Base-by-base conservation (phyloP, 2,329 filamentous ascomycete genomes). In the Aspergillus floridensis region DNA sequence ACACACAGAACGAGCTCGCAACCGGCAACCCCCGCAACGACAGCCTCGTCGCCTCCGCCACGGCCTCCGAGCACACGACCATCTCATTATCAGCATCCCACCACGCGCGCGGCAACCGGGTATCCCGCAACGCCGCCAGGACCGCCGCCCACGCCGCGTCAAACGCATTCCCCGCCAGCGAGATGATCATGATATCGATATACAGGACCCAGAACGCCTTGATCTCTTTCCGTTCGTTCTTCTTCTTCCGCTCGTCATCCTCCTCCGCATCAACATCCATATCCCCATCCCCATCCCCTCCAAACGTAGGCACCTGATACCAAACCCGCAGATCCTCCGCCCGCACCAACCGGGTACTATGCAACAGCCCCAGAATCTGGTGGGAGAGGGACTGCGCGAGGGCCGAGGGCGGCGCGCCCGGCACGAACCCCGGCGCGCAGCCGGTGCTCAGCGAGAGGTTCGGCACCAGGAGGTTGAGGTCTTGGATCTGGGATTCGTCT, bases 171-270 rank as follows among this genome's bases (percentile, higher is more conserved):
- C 93, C 93, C 64, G 96, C 93, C 53, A 96, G 86, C 0, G 91
- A 96, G 66, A 99, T 88, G 77, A 96, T 95, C 71, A 97, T 85
- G n/a, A 97, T 82, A 72, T 98, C 93, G 65, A 99, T 90, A 76
- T 96, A 97, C 21, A 99, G 85, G 10, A 91, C 88, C 95, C 93
- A 99, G 75, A 96, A 98, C 0, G 89, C 95, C 72, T 90, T 93
- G 11, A 93, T 76, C 63, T 86, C 82, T 7, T 74, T 73, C 46
- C 26, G 7, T 2, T 29, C 26, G 7, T 29, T 29, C 16, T 44
- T 69, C 65, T 14, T 75, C 68, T 2, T 65, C 49, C 49, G 32
- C 4, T 64, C 65, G 1, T 67, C 63, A 12, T 64, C 60, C 5
- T 68, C 66, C 24, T 79, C 75, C 4, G 81, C 79, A 22, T 82